Percentiles rank a stretch among this genome's conserved stretches.
These are phyloP conservation scores for Amanita subjunquillea DNA, from an alignment of 768 basidiomycete species.

Conservation along the genomic window DNA sequence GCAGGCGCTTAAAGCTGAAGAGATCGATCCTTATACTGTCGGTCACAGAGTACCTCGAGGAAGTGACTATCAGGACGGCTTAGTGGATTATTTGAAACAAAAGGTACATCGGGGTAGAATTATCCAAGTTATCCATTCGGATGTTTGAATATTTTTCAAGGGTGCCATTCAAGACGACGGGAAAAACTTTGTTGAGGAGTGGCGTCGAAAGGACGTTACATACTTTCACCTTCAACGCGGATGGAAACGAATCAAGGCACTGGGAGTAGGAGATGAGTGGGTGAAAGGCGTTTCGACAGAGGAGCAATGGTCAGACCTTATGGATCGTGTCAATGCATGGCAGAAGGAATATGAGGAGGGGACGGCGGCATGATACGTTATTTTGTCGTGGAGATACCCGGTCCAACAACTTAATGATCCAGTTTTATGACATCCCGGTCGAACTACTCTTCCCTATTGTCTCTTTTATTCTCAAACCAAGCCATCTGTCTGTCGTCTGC, in stretches of 20 bases:
- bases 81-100: slow-evolving; percentile 22
- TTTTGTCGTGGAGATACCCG: too few relatives aligned
- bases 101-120: slow-evolving; percentile 10
- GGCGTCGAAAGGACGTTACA: slow-evolving; percentile 23
- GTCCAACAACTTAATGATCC: slow-evolving; percentile 18
- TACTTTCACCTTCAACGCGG: slow-evolving; percentile 25
- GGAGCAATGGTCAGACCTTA: slow-evolving; percentile 38
- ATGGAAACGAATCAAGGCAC: slow-evolving; percentile 35
- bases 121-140: slow-evolving; percentile 31
- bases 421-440: slow-evolving; percentile 49
- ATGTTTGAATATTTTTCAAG: slow-evolving; percentile 15
- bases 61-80: slow-evolving; percentile 31
- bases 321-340: slow-evolving; percentile 37
- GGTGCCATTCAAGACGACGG: slow-evolving; percentile 31
- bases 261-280: slow-evolving; percentile 31
- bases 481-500: not conserved
- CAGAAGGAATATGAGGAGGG: slow-evolving; percentile 16
- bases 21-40: slow-evolving; percentile 36
- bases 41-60: slow-evolving; percentile 34
- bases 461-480: slow-evolving; percentile 13
- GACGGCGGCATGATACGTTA: too few relatives aligned
- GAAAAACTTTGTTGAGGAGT: slow-evolving; percentile 35
- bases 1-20: slow-evolving; percentile 24
- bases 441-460: slow-evolving; percentile 34
- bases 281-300: slow-evolving; percentile 37